A percentile compares a stretch with the other conserved stretches of the same genome.
phyloP scores from a whole-genome alignment of 345 rosid species.

The rapeseed (Brassica napus) region DNA sequence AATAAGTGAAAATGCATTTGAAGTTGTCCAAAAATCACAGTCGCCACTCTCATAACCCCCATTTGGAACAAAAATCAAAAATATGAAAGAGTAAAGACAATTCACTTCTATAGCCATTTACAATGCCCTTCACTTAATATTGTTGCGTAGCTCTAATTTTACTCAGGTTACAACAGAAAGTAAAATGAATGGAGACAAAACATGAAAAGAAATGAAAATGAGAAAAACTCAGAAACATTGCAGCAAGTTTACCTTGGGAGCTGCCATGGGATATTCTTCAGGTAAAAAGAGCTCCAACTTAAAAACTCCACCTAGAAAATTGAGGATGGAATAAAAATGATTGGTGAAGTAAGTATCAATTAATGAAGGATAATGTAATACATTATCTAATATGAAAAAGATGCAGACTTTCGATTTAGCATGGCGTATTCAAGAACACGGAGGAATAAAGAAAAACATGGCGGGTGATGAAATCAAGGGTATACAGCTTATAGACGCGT shows the following conservation, averaged over 20 bases:
- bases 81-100: not conserved
- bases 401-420: no score
- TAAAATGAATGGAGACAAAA: not conserved
- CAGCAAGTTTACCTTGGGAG: constrained; percentile 76
- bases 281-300: constrained; percentile 98
- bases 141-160: not conserved
- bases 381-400: no score
- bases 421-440: no score
- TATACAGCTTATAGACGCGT: no score
- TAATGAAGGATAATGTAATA: not conserved
- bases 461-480: no score
- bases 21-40: not conserved
- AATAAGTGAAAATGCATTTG: not conserved
- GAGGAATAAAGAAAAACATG: no score
- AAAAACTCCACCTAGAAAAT: constrained; percentile 81
- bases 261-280: constrained; percentile 99
- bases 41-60: not conserved
- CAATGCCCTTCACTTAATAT: not conserved
- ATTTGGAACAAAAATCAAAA: not conserved
- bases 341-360: not conserved
- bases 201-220: not conserved
- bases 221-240: not conserved
- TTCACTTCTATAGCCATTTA: not conserved
- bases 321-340: constrained; percentile 3
- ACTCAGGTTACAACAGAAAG: not conserved